Evolutionary conservation across 306 rosid genomes (phyloP).

Genomic region (Senna tora): DNA sequence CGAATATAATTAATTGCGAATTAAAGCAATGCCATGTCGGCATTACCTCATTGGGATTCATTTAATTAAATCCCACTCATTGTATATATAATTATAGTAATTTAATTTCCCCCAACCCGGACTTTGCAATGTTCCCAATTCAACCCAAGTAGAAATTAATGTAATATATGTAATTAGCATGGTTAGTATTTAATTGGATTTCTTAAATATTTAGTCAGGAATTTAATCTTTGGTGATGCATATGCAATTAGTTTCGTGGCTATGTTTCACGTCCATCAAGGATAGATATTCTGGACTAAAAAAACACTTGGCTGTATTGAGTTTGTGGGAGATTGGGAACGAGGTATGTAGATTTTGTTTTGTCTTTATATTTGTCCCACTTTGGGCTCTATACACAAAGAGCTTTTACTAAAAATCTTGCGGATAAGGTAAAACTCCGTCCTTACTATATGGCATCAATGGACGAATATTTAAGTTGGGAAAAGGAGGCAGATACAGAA

Average conservation of each 20-base stretch:
- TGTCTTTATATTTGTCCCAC: background rate
- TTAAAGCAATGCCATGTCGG: conserved; percentile 43
- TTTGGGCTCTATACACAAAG: background rate
- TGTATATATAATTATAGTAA: too few species aligned
- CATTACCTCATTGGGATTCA: too few species aligned
- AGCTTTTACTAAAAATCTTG: background rate
- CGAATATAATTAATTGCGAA: too few species aligned
- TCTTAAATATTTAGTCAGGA: too few species aligned
- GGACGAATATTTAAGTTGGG: background rate
- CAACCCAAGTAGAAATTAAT: background rate
- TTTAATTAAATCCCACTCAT: too few species aligned
- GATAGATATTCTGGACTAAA: too few species aligned
- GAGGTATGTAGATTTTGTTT: background rate
- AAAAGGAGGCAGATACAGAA: background rate
- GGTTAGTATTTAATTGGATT: too few species aligned
- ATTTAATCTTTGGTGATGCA: too few species aligned
- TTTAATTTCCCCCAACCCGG: background rate
- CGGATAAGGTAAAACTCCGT: background rate
- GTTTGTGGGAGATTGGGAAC: background rate
- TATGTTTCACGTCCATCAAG: too few species aligned
- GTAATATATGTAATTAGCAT: too few species aligned
- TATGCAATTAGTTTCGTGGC: too few species aligned
- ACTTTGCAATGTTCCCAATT: background rate
- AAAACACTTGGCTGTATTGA: conserved; percentile 1
- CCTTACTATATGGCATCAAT: background rate